Conservation (phyloP, 2,329 filamentous ascomycete species). For the Apiospora koreana region DNA sequence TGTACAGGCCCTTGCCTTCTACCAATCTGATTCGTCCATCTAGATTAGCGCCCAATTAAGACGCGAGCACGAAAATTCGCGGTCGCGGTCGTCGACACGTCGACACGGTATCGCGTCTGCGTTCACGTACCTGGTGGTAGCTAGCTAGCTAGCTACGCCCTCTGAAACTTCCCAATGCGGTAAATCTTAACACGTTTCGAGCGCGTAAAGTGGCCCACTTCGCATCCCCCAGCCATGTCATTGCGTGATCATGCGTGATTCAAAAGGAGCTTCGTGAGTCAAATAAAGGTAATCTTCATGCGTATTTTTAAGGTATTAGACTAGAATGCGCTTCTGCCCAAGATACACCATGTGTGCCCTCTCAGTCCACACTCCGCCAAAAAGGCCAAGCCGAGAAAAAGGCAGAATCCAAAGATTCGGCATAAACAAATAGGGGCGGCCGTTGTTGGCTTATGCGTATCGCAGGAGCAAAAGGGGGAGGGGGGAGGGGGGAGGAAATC, state of each 20-base stretch:
- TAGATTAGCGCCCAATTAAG: not conserved
- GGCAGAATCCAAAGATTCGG: not conserved
- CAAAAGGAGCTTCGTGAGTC: not conserved
- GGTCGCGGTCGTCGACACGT: not conserved
- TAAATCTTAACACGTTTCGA: constrained; percentile 4
- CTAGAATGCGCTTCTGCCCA: not conserved
- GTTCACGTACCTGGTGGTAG: too few relatives aligned
- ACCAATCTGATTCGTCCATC: not conserved
- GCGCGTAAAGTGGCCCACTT: constrained; percentile 8
- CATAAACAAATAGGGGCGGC: not conserved
- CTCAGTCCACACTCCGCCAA: not conserved
- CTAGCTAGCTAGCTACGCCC: not conserved
- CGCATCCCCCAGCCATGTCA: constrained; percentile 1
- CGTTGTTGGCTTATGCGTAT: constrained; percentile 1
- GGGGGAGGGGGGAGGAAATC: not conserved
- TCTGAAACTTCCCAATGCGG: not conserved
- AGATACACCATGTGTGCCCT: not conserved
- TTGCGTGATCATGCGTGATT: not conserved
- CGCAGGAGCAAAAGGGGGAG: too few relatives aligned
- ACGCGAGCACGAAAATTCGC: not conserved
- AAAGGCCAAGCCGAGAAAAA: not conserved
- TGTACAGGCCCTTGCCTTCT: too few relatives aligned
- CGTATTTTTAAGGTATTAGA: not conserved
- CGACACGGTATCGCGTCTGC: not conserved
- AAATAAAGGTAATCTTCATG: not conserved